Evolutionary conservation across 2,329 filamentous ascomycete genomes (phyloP), one percentile per base, ranked within the genome.

Genomic region (Ophioceras dolichostomum): DNA sequence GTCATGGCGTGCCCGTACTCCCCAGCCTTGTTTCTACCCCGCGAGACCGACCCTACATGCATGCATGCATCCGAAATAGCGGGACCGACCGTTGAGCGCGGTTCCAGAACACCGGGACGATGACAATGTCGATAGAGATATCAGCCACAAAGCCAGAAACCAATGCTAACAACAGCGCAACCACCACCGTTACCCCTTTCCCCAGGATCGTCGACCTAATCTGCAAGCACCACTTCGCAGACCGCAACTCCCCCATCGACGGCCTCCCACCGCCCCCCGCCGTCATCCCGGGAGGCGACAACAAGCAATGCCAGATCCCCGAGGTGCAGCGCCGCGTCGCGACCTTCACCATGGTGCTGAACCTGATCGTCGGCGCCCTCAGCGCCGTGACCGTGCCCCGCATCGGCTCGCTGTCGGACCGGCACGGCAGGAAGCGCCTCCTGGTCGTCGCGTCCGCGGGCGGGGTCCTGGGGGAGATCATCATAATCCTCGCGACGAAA

Each of bases 321-420:
- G 79, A 83, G 39, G 81, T 96, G 1, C 85, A 91, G 53, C 71
- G 78, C 14, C 69, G 73, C 34, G 83, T 85, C 2, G 79, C 88
- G 0, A 74, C 75, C 33, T 94, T 96, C 55, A 79, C 78, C 36
- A 69, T 95, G 2, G 77, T 81, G 49, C 68, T 83, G 45, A 85
- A 73, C 46, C 64, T 96, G 18, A 70, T 83, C 33, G 73, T 76
- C 3, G 91, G 91, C 1, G 61, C 82, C 1, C 61, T 95, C 9
- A 85, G 86, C 41, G 87, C 88, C 7, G 62, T 95, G 36, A 78
- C 79, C 13, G 83, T 83, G 21, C 91, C 91, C 0, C 85, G 82
- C 47, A 62, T 96, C 3, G 91, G 91, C 1, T 73, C 83, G 2
- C 59, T 94, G 13, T 95, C 88, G 0, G 91, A 98, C 60, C 74